Evolutionary conservation across 176 grass and related monocot species (phyloP).

Genomic region (Lolium rigidum): DNA sequence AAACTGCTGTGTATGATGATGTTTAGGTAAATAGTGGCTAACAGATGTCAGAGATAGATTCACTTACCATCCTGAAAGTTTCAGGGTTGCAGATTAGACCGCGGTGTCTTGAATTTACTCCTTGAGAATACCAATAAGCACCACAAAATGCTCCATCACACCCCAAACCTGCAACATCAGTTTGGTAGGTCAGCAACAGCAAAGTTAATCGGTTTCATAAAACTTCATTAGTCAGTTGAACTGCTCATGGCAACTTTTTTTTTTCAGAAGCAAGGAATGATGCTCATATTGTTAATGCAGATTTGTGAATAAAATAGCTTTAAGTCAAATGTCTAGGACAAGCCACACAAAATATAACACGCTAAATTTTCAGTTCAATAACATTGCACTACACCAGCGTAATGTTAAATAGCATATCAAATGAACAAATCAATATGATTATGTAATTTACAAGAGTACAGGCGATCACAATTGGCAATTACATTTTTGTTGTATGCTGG

Average conservation of each 20-base stretch:
- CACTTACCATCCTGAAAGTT: slow-evolving; percentile 73
- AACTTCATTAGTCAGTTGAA: slow-evolving; percentile 14
- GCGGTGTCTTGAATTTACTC: slow-evolving; percentile 75
- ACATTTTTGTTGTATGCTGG: slow-evolving; percentile 78
- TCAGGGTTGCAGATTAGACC: slow-evolving; percentile 70
- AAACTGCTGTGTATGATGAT: not conserved
- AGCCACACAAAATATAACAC: slow-evolving; percentile 16
- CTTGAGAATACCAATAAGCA: slow-evolving; percentile 85
- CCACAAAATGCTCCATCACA: slow-evolving; percentile 83
- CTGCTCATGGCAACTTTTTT: not conserved
- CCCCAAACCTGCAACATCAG: slow-evolving; percentile 66
- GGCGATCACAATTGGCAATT: slow-evolving; percentile 35
- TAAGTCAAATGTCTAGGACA: slow-evolving; percentile 7
- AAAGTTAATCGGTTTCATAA: slow-evolving; percentile 18
- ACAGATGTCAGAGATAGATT: not conserved
- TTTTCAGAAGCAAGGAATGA: not conserved
- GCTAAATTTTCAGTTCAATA: slow-evolving; percentile 11
- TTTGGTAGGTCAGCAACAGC: slow-evolving; percentile 6
- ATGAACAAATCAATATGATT: not conserved
- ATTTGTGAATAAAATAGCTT: slow-evolving; percentile 17
- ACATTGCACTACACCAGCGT: not conserved
- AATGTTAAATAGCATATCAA: slow-evolving; percentile 20
- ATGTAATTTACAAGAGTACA: slow-evolving; percentile 1
- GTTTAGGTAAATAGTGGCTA: not conserved
- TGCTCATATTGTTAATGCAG: not conserved